These are phyloP conservation scores for Cyclostephanos invisitatus DNA, from an alignment of 108 stramenopile genomes.

Conservation along the genomic window DNA sequence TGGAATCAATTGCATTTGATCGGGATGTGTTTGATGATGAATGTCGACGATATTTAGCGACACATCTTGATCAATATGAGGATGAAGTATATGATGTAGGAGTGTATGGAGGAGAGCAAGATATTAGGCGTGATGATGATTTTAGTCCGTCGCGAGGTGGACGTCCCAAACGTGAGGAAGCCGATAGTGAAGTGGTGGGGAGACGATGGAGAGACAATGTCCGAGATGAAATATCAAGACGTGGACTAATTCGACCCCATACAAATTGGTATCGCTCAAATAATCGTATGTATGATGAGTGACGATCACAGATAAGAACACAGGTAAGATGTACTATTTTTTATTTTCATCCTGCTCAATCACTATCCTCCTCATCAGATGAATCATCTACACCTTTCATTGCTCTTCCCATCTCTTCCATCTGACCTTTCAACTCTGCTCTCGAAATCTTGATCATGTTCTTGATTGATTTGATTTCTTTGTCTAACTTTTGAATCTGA, in stretches of 20 bases:
- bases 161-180: not conserved
- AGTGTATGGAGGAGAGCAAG: conserved; percentile 2
- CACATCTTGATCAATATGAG: not conserved
- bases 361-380: not conserved
- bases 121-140: not conserved
- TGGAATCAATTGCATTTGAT: conserved; percentile 3
- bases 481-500: not conserved
- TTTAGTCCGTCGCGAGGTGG: not conserved
- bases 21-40: conserved; percentile 11
- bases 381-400: not conserved
- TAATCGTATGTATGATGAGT: conserved; percentile 1
- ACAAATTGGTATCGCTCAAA: not conserved
- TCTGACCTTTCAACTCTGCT: not conserved
- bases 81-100: not conserved
- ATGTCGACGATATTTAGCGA: not conserved
- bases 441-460: conserved; percentile 1
- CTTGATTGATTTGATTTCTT: not conserved
- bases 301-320: not conserved
- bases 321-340: not conserved
- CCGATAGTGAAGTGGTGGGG: not conserved
- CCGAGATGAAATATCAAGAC: not conserved
- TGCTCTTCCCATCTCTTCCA: too few species aligned
- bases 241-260: not conserved
- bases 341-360: not conserved
- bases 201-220: conserved; percentile 3